Evolutionary conservation across 768 basidiomycete species (phyloP).

Genomic region (Collybia mongolica): DNA sequence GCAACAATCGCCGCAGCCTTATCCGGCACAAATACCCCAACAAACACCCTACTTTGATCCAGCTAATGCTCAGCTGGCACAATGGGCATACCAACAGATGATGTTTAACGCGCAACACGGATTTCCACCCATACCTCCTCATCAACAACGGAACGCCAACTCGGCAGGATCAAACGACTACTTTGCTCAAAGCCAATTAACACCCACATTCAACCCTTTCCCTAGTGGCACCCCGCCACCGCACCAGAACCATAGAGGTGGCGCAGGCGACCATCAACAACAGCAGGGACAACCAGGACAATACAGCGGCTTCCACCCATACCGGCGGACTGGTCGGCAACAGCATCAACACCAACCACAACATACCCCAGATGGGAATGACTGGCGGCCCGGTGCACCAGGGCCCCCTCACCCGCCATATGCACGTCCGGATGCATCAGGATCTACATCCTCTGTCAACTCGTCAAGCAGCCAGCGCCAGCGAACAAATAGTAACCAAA

Average conservation of each 20-base stretch:
- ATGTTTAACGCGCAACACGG: slow-evolving; percentile 72
- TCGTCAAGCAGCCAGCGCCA: slow-evolving; percentile 61
- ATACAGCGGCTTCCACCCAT: slow-evolving; percentile 73
- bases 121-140: slow-evolving; percentile 45
- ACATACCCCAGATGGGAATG: slow-evolving; percentile 32
- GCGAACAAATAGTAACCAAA: slow-evolving; percentile 72
- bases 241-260: slow-evolving; percentile 45
- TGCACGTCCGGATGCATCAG: slow-evolving; percentile 75
- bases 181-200: slow-evolving; percentile 54
- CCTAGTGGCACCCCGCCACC: slow-evolving; percentile 72
- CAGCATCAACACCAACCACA: slow-evolving; percentile 35
- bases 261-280: slow-evolving; percentile 40
- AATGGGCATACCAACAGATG: slow-evolving; percentile 93
- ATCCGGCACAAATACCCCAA: slow-evolving; percentile 42
- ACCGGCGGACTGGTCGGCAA: slow-evolving; percentile 67
- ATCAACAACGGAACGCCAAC: slow-evolving; percentile 42
- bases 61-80: slow-evolving; percentile 71
- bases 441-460: slow-evolving; percentile 76
- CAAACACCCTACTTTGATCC: slow-evolving; percentile 74
- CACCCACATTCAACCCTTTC: slow-evolving; percentile 56
- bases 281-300: slow-evolving; percentile 34
- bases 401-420: slow-evolving; percentile 72
- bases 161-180: slow-evolving; percentile 46
- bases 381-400: slow-evolving; percentile 45
- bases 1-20: slow-evolving; percentile 52